Percentiles rank a stretch among this genome's conserved stretches.
phyloP scores from a whole-genome alignment of 768 basidiomycete species.

The Pisolithus sp. region DNA sequence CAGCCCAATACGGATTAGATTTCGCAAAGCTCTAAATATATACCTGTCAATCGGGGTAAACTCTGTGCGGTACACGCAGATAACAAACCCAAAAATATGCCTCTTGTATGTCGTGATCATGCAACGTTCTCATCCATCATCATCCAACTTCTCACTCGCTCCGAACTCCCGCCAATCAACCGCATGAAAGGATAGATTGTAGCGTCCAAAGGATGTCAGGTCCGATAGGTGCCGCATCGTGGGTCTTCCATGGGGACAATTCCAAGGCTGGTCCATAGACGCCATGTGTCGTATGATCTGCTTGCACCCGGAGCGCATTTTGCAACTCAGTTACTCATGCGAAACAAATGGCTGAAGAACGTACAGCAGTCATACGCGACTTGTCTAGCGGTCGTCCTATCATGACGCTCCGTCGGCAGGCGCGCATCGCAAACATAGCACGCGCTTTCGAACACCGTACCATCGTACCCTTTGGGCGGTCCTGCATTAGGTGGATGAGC shows the following conservation, averaged over 20 bases:
- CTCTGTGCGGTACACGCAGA: no score
- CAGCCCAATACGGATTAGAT: no score
- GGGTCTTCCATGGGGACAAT: conserved; percentile 81
- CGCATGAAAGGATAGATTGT: conserved; percentile 5
- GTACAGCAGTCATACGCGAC: conserved; percentile 70
- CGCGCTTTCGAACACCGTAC: conserved; percentile 91
- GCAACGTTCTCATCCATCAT: not conserved
- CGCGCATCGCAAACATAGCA: conserved; percentile 94
- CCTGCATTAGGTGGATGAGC: conserved; percentile 77
- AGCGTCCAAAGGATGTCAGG: conserved; percentile 29
- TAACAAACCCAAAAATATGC: no score
- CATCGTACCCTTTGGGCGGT: conserved; percentile 71
- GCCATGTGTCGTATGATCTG: conserved; percentile 80
- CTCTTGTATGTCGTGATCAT: no score
- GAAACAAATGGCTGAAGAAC: conserved; percentile 13
- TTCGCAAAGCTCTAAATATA: no score
- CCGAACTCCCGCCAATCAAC: conserved; percentile 34
- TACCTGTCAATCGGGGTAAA: not conserved
- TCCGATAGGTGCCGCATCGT: conserved; percentile 76
- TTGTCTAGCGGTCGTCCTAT: conserved; percentile 77
- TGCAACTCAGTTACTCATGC: not conserved
- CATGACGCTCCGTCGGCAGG: conserved; percentile 96
- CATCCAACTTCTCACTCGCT: not conserved
- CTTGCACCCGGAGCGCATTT: not conserved
- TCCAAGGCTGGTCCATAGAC: conserved; percentile 81